Evolutionary conservation across 441 rosid genomes (phyloP).

Genomic region (Adansonia grandidieri): DNA sequence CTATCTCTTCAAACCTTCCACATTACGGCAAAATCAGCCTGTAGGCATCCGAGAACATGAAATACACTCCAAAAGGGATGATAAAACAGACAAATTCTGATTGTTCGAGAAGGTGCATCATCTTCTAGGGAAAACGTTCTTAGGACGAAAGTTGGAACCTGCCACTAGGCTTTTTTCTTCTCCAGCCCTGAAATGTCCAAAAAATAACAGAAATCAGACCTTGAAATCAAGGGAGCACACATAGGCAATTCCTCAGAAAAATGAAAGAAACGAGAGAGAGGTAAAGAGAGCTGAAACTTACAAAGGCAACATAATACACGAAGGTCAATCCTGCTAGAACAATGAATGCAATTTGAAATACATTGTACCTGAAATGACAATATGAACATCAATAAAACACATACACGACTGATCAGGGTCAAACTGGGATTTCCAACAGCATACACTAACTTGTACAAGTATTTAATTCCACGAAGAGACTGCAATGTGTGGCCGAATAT

Average conservation of each 20-base stretch:
- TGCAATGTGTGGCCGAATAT: conserved; percentile 97
- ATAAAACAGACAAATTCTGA: conserved; percentile 22
- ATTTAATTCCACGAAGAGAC: conserved; percentile 95
- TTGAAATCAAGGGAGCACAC: conserved; percentile 14
- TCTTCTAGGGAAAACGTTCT: conserved; percentile 30
- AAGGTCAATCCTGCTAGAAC: conserved; percentile 88
- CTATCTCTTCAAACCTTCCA: conserved; percentile 29
- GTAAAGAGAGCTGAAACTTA: conserved; percentile 46
- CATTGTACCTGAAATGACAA: conserved; percentile 77
- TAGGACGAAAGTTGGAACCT: conserved; percentile 81
- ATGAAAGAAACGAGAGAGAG: background rate
- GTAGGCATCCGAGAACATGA: conserved; percentile 26
- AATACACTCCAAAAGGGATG: conserved; percentile 28
- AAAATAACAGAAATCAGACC: background rate
- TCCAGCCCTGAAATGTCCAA: conserved; percentile 75
- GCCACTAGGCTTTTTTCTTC: conserved; percentile 78
- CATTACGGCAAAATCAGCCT: conserved; percentile 29
- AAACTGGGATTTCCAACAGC: background rate
- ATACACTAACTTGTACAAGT: conserved; percentile 86
- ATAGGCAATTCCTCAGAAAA: background rate
- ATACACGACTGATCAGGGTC: conserved; percentile 11
- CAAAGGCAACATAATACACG: conserved; percentile 80
- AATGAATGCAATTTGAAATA: conserved; percentile 89
- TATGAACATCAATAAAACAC: conserved; percentile 21
- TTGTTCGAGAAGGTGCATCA: conserved; percentile 23